Evolutionary conservation across 768 basidiomycete genomes (phyloP).

Genomic region (Chalciporus pseudorubinellus): DNA sequence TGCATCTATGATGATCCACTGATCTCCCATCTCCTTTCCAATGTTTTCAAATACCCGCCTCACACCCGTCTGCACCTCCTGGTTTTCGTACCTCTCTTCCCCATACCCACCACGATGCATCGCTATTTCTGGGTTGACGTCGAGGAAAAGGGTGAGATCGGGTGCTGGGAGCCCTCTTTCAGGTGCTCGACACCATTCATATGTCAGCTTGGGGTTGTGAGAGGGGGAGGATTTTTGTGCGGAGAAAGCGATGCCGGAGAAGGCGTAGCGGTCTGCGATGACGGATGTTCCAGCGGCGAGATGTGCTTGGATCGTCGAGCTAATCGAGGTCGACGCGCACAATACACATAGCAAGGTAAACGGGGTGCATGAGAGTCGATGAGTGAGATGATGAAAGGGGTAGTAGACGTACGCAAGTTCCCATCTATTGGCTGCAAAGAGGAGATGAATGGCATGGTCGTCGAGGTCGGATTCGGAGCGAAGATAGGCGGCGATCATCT

Average conservation of each 20-base stretch:
- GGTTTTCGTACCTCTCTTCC: slow-evolving; percentile 82
- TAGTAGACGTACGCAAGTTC: slow-evolving; percentile 69
- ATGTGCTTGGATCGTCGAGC: slow-evolving; percentile 57
- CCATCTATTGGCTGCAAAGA: slow-evolving; percentile 98
- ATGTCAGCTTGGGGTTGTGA: slow-evolving; percentile 46
- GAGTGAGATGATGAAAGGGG: neutral
- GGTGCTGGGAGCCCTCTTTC: slow-evolving; percentile 88
- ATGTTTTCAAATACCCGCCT: slow-evolving; percentile 57
- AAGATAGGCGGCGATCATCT: slow-evolving; percentile 92
- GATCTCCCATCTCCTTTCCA: slow-evolving; percentile 46
- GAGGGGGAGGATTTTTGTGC: slow-evolving; percentile 43
- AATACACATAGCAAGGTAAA: no score
- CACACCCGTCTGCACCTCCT: slow-evolving; percentile 70
- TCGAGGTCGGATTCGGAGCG: slow-evolving; percentile 82
- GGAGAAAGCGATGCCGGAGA: slow-evolving; percentile 93
- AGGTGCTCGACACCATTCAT: slow-evolving; percentile 82
- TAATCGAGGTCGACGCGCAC: slow-evolving; percentile 31
- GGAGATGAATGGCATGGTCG: slow-evolving; percentile 86
- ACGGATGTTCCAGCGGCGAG: slow-evolving; percentile 67
- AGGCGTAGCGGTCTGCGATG: slow-evolving; percentile 92
- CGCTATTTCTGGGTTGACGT: slow-evolving; percentile 71
- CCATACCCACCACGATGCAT: slow-evolving; percentile 76
- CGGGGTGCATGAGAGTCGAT: neutral
- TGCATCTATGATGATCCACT: slow-evolving; percentile 65
- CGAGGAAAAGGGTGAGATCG: slow-evolving; percentile 85